A percentile compares a stretch with the other conserved stretches of the same genome.
phyloP scores from a whole-genome alignment of 1,284 basidiomycete species.

The Cryptococcus maquisensis region DNA sequence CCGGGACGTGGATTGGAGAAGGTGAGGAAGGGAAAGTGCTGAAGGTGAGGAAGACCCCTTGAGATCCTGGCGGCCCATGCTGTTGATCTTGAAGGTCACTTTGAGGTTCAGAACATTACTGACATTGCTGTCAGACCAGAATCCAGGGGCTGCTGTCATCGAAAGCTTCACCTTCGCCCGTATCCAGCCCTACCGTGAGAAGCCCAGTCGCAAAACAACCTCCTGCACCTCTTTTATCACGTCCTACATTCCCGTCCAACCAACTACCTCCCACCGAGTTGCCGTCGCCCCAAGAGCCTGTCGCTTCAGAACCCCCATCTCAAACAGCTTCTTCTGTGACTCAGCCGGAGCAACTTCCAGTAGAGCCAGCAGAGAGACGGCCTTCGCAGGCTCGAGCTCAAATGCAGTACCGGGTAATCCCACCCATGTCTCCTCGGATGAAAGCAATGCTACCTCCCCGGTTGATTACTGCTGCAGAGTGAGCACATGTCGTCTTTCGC shows the following conservation, averaged over 20 bases:
- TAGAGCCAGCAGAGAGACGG: background rate
- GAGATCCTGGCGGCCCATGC: background rate
- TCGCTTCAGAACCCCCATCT: no score
- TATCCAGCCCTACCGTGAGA: background rate
- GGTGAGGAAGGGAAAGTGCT: slow-evolving; percentile 42
- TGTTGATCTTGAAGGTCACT: background rate
- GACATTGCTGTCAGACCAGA: slow-evolving; percentile 8
- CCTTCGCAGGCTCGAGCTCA: background rate
- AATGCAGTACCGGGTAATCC: slow-evolving; percentile 38
- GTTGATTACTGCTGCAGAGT: slow-evolving; percentile 36
- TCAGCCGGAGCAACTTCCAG: background rate
- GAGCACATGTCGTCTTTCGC: background rate
- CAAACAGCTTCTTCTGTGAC: no score
- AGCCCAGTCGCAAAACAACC: slow-evolving; percentile 2
- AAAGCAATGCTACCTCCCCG: slow-evolving; percentile 30
- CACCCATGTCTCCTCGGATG: slow-evolving; percentile 18
- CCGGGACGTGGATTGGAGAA: slow-evolving; percentile 44
- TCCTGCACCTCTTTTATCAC: background rate
- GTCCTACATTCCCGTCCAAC: slow-evolving; percentile 4
- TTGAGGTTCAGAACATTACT: background rate
- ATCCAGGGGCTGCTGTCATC: slow-evolving; percentile 21
- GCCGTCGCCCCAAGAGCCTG: no score
- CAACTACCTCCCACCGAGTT: background rate
- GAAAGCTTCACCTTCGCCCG: slow-evolving; percentile 6
- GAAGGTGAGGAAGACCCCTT: slow-evolving; percentile 28